phyloP scores from a whole-genome alignment of 2,329 filamentous ascomycete genomes.

The Beauveria caledonica region DNA sequence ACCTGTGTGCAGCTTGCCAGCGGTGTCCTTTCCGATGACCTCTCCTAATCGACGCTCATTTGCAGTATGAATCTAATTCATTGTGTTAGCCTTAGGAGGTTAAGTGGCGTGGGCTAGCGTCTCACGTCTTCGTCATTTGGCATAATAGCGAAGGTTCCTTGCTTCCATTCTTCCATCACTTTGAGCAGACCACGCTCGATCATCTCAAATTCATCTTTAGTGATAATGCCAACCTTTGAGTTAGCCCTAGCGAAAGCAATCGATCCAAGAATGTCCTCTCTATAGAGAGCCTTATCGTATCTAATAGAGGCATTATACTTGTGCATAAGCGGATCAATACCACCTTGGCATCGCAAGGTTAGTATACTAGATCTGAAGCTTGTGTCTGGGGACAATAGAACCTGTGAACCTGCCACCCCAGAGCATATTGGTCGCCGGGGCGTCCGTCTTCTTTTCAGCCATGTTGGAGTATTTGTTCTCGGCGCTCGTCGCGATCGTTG shows the following conservation, averaged over 20 bases:
- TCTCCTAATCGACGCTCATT: conserved; percentile 70
- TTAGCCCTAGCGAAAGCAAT: conserved; percentile 82
- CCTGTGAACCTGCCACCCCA: conserved; percentile 45
- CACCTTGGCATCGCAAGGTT: conserved; percentile 43
- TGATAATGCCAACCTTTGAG: conserved; percentile 64
- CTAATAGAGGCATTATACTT: conserved; percentile 73
- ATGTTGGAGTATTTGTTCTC: conserved; percentile 12
- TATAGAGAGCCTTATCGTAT: conserved; percentile 72
- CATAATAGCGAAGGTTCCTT: conserved; percentile 42
- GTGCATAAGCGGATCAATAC: conserved; percentile 77
- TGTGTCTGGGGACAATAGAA: conserved; percentile 21
- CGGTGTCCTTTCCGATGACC: conserved; percentile 76
- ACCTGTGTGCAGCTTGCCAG: conserved; percentile 82
- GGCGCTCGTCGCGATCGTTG: conserved; percentile 9
- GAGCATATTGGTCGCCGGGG: conserved; percentile 24
- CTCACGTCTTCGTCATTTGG: conserved; percentile 46
- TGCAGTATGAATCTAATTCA: conserved; percentile 48
- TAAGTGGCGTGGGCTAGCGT: conserved; percentile 3
- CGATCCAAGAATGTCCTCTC: conserved; percentile 70
- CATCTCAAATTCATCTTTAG: conserved; percentile 59
- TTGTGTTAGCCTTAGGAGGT: conserved; percentile 15
- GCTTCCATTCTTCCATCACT: conserved; percentile 47
- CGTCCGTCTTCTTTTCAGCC: conserved; percentile 20
- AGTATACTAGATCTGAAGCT: conserved; percentile 22
- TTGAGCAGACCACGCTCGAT: conserved; percentile 64